phyloP scores from a whole-genome alignment of 768 basidiomycete species.

The Phlebiopsis gigantea region DNA sequence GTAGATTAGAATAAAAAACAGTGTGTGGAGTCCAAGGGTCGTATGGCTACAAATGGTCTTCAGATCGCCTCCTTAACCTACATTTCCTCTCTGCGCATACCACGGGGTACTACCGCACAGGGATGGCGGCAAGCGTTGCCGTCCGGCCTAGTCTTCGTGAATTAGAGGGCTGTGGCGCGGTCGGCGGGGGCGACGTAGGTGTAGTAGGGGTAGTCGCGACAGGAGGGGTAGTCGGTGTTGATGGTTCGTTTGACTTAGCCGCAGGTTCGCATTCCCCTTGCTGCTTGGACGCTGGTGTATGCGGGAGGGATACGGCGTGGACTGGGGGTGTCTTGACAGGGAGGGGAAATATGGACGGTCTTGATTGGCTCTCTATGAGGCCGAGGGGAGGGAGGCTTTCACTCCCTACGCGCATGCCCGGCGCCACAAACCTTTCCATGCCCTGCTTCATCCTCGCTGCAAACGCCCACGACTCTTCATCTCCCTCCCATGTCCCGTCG shows the following conservation, averaged over 20 bases:
- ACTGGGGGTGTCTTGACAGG: not conserved
- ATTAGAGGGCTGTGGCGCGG: not conserved
- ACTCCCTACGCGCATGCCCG: not conserved
- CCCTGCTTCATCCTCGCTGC: not conserved
- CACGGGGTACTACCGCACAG: not conserved
- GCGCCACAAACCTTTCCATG: not conserved
- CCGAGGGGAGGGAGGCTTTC: not conserved
- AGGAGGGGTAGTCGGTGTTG: not conserved
- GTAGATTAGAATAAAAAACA: not conserved
- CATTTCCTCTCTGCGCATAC: not conserved
- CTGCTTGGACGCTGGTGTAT: not conserved
- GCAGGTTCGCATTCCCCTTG: not conserved
- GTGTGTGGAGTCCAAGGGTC: not conserved
- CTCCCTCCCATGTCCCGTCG: constrained; percentile 21
- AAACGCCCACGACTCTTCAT: constrained; percentile 7
- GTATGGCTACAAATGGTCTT: constrained; percentile 3
- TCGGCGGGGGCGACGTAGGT: not conserved
- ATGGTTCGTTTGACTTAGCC: not conserved
- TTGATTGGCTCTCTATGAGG: not conserved
- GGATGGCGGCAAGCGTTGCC: not conserved
- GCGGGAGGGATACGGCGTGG: not conserved
- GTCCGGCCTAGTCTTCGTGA: not conserved
- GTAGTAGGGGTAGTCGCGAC: not conserved
- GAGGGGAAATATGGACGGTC: not conserved
- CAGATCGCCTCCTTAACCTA: constrained; percentile 2